Conservation (phyloP, 2,329 filamentous ascomycete species). For the Cladophialophora immunda region DNA sequence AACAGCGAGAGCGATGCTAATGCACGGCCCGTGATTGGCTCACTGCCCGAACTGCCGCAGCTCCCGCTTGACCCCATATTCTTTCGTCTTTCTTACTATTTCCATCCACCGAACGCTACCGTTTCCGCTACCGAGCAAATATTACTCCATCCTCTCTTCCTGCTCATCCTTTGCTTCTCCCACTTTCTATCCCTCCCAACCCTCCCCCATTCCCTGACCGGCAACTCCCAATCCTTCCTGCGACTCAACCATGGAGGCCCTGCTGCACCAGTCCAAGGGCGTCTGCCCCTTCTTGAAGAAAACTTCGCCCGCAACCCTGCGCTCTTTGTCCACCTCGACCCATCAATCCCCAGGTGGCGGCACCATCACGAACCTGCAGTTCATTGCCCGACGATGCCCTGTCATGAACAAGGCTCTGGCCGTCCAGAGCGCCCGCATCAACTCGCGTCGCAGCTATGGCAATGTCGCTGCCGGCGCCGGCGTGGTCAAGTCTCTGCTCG, state of each 20-base stretch:
- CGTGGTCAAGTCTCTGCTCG: conserved; percentile 47
- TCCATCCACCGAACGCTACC: not conserved
- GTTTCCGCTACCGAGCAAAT: not conserved
- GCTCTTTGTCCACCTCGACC: conserved; percentile 78
- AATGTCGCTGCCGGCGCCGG: conserved; percentile 49
- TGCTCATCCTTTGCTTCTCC: not conserved
- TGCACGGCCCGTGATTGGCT: not conserved
- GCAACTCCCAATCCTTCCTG: not conserved
- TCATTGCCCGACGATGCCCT: conserved; percentile 92
- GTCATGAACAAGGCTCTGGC: conserved; percentile 98
- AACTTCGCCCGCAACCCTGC: conserved; percentile 88
- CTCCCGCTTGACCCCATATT: not conserved
- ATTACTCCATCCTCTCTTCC: not conserved
- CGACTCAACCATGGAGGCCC: conserved; percentile 77
- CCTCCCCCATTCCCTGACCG: not conserved
- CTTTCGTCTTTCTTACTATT: not conserved
- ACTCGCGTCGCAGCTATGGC: conserved; percentile 38
- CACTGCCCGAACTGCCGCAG: not conserved
- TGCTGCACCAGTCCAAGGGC: conserved; percentile 92
- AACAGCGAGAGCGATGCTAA: not conserved
- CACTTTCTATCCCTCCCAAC: not conserved
- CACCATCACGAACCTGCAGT: conserved; percentile 96
- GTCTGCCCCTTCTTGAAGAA: conserved; percentile 98
- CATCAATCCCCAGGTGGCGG: conserved; percentile 79
- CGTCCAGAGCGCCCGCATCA: conserved; percentile 69